These are phyloP conservation scores for Trapa incisa DNA, from an alignment of 345 rosid species.

Conservation along the genomic window DNA sequence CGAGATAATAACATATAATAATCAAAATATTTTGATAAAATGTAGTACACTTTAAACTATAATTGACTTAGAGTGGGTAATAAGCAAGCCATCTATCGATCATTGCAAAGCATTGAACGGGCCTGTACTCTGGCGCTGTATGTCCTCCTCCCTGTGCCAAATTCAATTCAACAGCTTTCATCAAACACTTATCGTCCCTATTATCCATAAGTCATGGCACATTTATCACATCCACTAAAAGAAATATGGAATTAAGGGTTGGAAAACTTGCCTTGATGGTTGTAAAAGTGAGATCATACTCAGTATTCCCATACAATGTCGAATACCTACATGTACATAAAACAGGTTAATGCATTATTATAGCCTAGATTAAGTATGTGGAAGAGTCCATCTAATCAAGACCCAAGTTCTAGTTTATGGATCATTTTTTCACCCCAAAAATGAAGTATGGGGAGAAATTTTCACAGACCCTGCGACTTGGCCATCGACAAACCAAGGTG, in stretches of 20 bases:
- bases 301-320: background rate
- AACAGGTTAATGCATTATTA: too few relatives aligned
- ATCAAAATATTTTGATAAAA: too few relatives aligned
- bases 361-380: too few relatives aligned
- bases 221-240: too few relatives aligned
- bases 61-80: slow-evolving; percentile 3
- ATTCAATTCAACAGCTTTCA: background rate
- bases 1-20: too few relatives aligned
- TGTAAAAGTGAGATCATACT: slow-evolving; percentile 2
- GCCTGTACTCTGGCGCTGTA: slow-evolving; percentile 15
- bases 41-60: too few relatives aligned
- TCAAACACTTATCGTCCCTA: too few relatives aligned
- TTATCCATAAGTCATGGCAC: background rate
- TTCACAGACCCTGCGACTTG: slow-evolving; percentile 21
- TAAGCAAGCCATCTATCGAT: slow-evolving; percentile 12
- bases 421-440: too few relatives aligned
- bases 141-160: slow-evolving; percentile 14
- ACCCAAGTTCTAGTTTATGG: too few relatives aligned
- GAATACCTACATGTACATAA: background rate
- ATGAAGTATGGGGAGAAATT: background rate
- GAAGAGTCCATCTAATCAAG: too few relatives aligned
- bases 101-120: slow-evolving; percentile 10
- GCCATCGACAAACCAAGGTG: slow-evolving; percentile 14
- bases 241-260: background rate
- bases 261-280: slow-evolving; percentile 6